These are phyloP conservation scores for Draba incana DNA, from an alignment of 345 rosid species.

Conservation along the genomic window DNA sequence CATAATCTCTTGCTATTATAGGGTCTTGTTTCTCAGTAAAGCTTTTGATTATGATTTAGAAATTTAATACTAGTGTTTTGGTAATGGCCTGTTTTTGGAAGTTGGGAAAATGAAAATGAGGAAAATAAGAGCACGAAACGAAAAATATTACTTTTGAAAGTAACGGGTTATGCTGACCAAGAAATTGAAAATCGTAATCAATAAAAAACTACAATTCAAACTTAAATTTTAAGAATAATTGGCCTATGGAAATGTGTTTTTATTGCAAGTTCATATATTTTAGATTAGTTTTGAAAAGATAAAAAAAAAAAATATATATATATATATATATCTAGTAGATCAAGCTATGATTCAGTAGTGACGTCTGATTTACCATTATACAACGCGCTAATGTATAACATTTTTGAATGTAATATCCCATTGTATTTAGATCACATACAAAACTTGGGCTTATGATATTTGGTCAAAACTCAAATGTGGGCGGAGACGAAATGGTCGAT, in stretches of 20 bases:
- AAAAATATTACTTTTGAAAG: slow-evolving; percentile 11
- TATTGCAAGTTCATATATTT: neutral
- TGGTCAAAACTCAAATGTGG: slow-evolving; percentile 6
- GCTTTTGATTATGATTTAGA: slow-evolving; percentile 2
- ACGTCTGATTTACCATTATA: neutral
- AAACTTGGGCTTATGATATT: neutral
- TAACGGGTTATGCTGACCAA: slow-evolving; percentile 26
- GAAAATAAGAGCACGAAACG: slow-evolving; percentile 14
- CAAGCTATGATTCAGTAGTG: neutral
- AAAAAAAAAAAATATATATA: no score
- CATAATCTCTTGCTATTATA: neutral
- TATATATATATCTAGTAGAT: neutral
- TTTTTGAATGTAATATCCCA: neutral
- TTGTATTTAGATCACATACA: neutral
- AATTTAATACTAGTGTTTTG: neutral
- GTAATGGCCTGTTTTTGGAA: slow-evolving; percentile 11
- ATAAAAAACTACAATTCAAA: slow-evolving; percentile 12
- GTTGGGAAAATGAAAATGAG: slow-evolving; percentile 4
- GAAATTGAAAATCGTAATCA: neutral
- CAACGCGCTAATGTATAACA: neutral
- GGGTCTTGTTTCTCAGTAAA: slow-evolving; percentile 1
- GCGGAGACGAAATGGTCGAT: slow-evolving; percentile 9
- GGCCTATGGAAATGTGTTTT: slow-evolving; percentile 1
- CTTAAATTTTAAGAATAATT: neutral
- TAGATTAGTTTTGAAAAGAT: neutral